Conservation (phyloP, 169 alveolate species). For the Theileria annulata region DNA sequence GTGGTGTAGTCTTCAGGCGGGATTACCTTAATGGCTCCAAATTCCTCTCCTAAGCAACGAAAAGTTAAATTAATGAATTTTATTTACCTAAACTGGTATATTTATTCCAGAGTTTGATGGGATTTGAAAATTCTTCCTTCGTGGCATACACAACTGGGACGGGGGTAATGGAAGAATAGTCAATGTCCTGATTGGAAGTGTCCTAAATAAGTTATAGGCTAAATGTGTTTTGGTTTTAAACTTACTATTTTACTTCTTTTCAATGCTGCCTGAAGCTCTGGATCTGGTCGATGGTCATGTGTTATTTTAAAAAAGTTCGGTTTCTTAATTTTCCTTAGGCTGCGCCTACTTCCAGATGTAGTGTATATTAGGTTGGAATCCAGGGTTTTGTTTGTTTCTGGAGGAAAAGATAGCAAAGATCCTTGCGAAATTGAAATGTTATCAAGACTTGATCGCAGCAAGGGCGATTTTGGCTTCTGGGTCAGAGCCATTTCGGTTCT, state of each 20-base stretch:
- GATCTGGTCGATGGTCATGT: conserved; percentile 60
- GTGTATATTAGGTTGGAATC: neutral
- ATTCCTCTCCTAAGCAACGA: conserved; percentile 69
- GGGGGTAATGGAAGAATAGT: conserved; percentile 43
- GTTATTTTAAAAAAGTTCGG: conserved; percentile 45
- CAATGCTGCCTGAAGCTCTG: conserved; percentile 70
- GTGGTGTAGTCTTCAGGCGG: conserved; percentile 81
- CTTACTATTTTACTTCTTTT: conserved; percentile 72
- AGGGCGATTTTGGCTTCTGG: neutral
- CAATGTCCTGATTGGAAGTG: conserved; percentile 14
- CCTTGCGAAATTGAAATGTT: neutral
- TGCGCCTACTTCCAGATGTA: conserved; percentile 18
- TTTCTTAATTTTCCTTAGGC: conserved; percentile 25
- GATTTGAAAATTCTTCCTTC: conserved; percentile 72
- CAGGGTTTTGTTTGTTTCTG: neutral
- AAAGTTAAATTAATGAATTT: neutral
- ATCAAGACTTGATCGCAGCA: neutral
- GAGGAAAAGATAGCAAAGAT: neutral
- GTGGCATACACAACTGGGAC: conserved; percentile 76
- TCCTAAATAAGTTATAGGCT: conserved; percentile 20
- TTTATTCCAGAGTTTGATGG: conserved; percentile 67
- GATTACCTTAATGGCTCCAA: conserved; percentile 79
- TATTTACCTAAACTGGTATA: conserved; percentile 49
- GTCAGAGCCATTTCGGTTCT: neutral
- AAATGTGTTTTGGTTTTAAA: neutral